Base-by-base conservation (phyloP, 306 rosid genomes). In the Vachellia pachyceras region DNA sequence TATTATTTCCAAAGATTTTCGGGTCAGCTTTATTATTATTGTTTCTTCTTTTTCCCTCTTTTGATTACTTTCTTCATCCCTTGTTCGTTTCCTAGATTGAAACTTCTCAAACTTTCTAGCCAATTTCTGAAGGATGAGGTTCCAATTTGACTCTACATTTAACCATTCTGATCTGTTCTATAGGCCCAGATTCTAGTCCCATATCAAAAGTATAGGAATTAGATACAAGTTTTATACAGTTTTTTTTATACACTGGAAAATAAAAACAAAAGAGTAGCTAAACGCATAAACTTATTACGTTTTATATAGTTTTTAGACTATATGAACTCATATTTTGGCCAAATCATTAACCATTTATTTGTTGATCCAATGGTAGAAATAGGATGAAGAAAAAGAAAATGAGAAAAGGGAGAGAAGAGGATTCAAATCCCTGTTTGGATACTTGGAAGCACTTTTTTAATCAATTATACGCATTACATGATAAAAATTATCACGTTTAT, bases 1-100 rank as follows among this genome's bases (percentile, higher is more conserved):
- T 76, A 86, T 94, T 29, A 69, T 89, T 86, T 90, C 92, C 65
- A 94, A 94, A 83, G 75, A 50, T 64, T 94, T 90, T 77, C 92
- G 83, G 97, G 98, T 91, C 76, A 89, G 64, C 33, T 64, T 35
- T 35, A 33, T 23, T 63, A 13, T 33, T 10, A 13, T 35, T 63
- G 5, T 63, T 13, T 55, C 12, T 55, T 7, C 10, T 42, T 44
- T 66, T 77, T 79, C 25, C 14, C 71, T n/a, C n/a, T 35, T 76
- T 76, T 76, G 49, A 55, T 61, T 41, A 76, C 52, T 82, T 83
- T 79, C 66, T 72, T 61, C 47, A 10, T 83, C 69, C 58, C n/a
- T 77, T 67, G 23, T 45, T 77, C 23, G 65, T 20, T 71, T 76
- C 61, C 20, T 57, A 10, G 17, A 17, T 55, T 79, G 63, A 64